phyloP scores from a whole-genome alignment of 2,329 filamentous ascomycete species.

The Diaporthe nobilis region DNA sequence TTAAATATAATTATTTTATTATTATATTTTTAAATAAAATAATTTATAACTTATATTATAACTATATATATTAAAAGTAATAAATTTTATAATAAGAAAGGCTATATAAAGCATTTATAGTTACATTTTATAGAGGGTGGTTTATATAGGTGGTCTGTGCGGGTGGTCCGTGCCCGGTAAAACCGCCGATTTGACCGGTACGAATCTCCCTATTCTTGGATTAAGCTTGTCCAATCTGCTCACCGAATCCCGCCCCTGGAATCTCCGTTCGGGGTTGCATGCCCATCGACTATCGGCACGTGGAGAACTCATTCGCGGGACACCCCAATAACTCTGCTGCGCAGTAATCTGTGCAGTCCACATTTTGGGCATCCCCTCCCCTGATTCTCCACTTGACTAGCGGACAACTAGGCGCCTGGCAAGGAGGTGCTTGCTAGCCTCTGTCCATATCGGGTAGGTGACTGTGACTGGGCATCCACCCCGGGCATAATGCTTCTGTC shows the following conservation, averaged over 20 bases:
- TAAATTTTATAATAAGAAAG: too few species aligned
- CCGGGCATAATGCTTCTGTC: background rate
- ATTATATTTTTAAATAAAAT: too few species aligned
- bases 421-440: conserved; percentile 5
- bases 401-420: background rate
- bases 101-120: too few species aligned
- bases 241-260: background rate
- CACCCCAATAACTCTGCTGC: conserved; percentile 24
- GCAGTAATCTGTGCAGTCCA: conserved; percentile 12
- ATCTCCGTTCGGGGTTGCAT: conserved; percentile 5
- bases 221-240: background rate
- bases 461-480: conserved; percentile 6
- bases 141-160: too few species aligned
- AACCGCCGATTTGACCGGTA: too few species aligned
- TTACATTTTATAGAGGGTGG: too few species aligned
- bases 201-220: too few species aligned
- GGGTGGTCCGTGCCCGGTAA: too few species aligned
- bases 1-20: too few species aligned
- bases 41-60: too few species aligned
- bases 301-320: conserved; percentile 9
- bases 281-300: background rate
- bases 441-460: conserved; percentile 15
- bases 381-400: conserved; percentile 13
- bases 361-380: background rate
- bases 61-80: too few species aligned